Evolutionary conservation across 805 yeast genomes (phyloP).

Genomic region (Saccharomycopsis fermentans): DNA sequence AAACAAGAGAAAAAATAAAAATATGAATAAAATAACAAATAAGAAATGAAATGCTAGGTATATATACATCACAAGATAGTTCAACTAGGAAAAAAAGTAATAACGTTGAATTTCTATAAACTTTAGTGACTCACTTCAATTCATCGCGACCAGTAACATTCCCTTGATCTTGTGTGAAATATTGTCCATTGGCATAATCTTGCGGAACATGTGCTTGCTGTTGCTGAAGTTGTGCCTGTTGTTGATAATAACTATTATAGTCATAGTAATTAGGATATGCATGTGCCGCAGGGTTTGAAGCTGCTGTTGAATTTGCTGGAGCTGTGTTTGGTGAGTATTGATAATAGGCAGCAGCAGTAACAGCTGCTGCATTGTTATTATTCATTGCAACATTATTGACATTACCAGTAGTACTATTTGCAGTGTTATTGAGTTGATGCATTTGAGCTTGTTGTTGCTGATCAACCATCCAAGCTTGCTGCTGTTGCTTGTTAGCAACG

Average conservation of each 20-base stretch:
- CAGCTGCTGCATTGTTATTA: not conserved
- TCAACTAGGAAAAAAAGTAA: not conserved
- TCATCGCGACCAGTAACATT: not conserved
- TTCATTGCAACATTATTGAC: not conserved
- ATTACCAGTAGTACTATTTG: not conserved
- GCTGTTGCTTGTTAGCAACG: not conserved
- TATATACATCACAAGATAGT: not conserved
- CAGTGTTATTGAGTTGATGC: not conserved
- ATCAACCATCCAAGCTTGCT: not conserved
- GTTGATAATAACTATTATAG: conserved; percentile 8
- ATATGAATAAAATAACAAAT: not conserved
- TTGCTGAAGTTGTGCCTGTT: conserved; percentile 1
- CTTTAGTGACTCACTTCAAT: not conserved
- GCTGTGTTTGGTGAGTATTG: not conserved
- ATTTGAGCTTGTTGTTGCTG: not conserved
- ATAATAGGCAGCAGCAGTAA: not conserved
- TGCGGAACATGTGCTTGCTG: conserved; percentile 4
- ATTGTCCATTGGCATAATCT: not conserved
- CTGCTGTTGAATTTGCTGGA: conserved; percentile 2
- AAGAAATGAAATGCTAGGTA: conserved; percentile 1
- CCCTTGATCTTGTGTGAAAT: not conserved
- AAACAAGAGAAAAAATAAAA: not conserved
- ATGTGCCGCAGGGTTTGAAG: conserved; percentile 1
- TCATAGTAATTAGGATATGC: conserved; percentile 6
- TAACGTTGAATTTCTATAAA: not conserved